A percentile compares a stretch with the other conserved stretches of the same genome.
Evolutionary conservation across 371 early-diverging fungal genomes (phyloP).

Genomic region (Rhizopus stolonifer): DNA sequence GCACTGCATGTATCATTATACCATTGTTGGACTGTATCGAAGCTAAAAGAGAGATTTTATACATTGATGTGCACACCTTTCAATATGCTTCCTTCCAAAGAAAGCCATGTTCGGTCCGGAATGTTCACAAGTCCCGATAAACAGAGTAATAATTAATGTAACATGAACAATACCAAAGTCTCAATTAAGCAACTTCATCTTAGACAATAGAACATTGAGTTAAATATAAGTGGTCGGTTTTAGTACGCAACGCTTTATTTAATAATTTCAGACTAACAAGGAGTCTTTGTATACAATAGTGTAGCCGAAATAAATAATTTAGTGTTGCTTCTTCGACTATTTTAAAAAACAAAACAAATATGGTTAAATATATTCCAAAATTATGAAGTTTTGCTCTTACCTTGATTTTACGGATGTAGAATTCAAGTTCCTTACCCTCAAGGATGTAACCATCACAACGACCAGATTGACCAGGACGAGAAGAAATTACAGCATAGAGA

Average conservation of each 20-base stretch:
- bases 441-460: slow-evolving; percentile 98
- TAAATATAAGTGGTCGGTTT: no score
- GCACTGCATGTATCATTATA: slow-evolving; percentile 15
- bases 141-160: neutral
- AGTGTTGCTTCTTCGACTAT: slow-evolving; percentile 23
- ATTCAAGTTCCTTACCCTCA: slow-evolving; percentile 98
- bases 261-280: neutral
- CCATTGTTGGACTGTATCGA: slow-evolving; percentile 33
- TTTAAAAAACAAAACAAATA: neutral
- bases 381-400: slow-evolving; percentile 21
- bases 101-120: neutral
- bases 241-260: neutral
- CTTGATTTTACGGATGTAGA: slow-evolving; percentile 93
- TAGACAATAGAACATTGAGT: no score
- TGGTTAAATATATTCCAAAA: neutral
- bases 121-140: neutral
- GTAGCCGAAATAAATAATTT: slow-evolving; percentile 56
- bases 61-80: neutral
- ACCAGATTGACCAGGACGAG: slow-evolving; percentile 99
- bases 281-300: slow-evolving; percentile 81
- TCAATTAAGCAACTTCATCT: no score
- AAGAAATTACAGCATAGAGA: slow-evolving; percentile 91
- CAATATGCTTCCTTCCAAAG: neutral
- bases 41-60: slow-evolving; percentile 32
- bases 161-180: neutral